These are phyloP conservation scores for Fusarium coffeatum DNA, from an alignment of 2,329 filamentous ascomycete species.

Conservation along the genomic window DNA sequence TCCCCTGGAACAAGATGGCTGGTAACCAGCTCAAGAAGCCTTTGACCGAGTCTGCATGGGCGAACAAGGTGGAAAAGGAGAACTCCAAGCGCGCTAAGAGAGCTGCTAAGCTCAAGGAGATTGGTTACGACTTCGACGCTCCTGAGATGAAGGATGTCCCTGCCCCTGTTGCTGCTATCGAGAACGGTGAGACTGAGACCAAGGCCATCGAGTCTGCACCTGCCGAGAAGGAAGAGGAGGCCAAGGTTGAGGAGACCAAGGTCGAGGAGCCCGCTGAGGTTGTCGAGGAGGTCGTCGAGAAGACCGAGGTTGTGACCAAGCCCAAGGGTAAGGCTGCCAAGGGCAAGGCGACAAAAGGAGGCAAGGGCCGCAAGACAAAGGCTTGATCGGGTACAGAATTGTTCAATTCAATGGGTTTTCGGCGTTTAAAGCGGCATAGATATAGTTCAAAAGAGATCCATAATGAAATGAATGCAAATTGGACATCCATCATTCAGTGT, in stretches of 20 bases:
- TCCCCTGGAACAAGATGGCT: conserved; percentile 89
- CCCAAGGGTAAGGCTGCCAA: conserved; percentile 50
- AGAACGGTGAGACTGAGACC: conserved; percentile 49
- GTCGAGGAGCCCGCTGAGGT: conserved; percentile 43
- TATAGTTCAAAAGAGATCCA: conserved; percentile 41
- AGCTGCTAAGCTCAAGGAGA: conserved; percentile 77
- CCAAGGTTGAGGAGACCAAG: conserved; percentile 38
- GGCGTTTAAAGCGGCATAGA: conserved; percentile 46
- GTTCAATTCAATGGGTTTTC: conserved; percentile 35
- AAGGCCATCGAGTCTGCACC: conserved; percentile 55
- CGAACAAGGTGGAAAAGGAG: conserved; percentile 78
- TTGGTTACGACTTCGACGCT: conserved; percentile 86
- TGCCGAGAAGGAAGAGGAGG: conserved; percentile 48
- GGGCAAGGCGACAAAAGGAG: conserved; percentile 38
- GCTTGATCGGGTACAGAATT: conserved; percentile 48
- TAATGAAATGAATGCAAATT: conserved; percentile 46
- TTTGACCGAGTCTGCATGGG: conserved; percentile 80
- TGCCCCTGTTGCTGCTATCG: conserved; percentile 53
- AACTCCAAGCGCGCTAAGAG: conserved; percentile 75
- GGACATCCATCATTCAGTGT: conserved; percentile 20
- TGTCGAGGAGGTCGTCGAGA: conserved; percentile 38
- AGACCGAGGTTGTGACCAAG: conserved; percentile 45
- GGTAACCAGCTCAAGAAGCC: conserved; percentile 79
- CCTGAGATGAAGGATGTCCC: conserved; percentile 73
- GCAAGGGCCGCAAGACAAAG: conserved; percentile 53